A percentile compares a stretch with the other conserved stretches of the same genome.
Conservation (phyloP, 1,284 basidiomycete species). For the Flammula alnicola region DNA sequence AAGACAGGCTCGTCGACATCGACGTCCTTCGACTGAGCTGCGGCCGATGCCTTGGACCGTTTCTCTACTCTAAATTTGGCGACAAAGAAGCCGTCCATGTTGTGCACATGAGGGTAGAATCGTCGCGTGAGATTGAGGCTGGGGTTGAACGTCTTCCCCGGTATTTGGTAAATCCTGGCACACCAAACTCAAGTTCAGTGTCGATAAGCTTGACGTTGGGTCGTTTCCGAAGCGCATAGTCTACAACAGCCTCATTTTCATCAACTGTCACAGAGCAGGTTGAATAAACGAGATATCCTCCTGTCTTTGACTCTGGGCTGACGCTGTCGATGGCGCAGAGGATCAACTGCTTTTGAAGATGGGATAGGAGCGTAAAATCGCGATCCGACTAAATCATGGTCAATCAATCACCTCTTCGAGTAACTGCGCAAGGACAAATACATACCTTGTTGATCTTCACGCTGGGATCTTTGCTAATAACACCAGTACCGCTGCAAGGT, state of each 20-base stretch:
- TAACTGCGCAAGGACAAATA: not conserved
- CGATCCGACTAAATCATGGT: constrained; percentile 73
- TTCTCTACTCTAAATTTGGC: constrained; percentile 96
- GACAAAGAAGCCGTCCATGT: constrained; percentile 99
- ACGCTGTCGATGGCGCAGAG: constrained; percentile 98
- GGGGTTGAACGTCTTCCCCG: constrained; percentile 90
- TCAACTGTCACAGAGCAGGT: constrained; percentile 99
- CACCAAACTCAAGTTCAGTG: constrained; percentile 92
- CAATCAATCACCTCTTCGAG: constrained; percentile 5
- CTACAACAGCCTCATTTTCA: constrained; percentile 98
- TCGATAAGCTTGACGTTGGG: constrained; percentile 96
- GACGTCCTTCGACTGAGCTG: constrained; percentile 39
- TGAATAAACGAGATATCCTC: constrained; percentile 96
- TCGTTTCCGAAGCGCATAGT: constrained; percentile 97
- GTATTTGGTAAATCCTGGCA: constrained; percentile 89
- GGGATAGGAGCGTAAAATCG: constrained; percentile 93
- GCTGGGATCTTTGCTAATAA: constrained; percentile 96
- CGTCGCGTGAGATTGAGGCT: constrained; percentile 84
- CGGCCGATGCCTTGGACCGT: constrained; percentile 57
- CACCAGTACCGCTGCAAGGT: constrained; percentile 97
- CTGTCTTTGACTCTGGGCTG: constrained; percentile 86
- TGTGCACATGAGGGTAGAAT: constrained; percentile 90
- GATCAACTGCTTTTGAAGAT: constrained; percentile 98
- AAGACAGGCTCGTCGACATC: constrained; percentile 35
- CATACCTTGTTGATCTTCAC: constrained; percentile 98